Base-by-base conservation (phyloP, 345 rosid species). In the Dipteronia dyeriana region DNA sequence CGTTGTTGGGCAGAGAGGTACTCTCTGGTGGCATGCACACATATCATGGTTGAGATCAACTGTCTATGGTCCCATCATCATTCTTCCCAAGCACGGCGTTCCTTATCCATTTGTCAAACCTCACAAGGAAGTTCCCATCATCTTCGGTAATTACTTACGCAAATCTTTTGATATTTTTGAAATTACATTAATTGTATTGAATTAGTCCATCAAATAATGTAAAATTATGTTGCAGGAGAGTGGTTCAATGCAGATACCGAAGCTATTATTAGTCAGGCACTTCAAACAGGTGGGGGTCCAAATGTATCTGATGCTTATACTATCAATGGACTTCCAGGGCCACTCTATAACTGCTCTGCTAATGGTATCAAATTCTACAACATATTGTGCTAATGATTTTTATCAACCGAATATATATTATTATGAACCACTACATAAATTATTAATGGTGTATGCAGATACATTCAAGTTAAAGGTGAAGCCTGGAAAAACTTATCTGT, bases 301-400 rank as follows among this genome's bases (percentile, higher is more conserved):
- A 94, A 91, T 82, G 97, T 92, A 17, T 94, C 97, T 4, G 92
- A 92, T 75, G 97, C 95, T 47, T 92, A 86, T 82, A 90, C 97
- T 9, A 84, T 93, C 63, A 90, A 93, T 68, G 93, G 95, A 9
- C 86, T 86, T 70, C 92, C 95, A 39, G 98, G 98, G 56, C 95
- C 91, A 1, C 69, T 92, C 17, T 91, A 94, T 76, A 92, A 92
- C 74, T 94, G 97, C 82, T 91, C 97, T 1, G 82, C 89, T 17
- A 88, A 90, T 74, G 96, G 94, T 92, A 74, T 13, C 13, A 68
- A 9, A 5, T 16, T n/a, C 9, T 39, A 12, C 26, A 23, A 5
- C 26, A 47, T 26, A 75, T 64, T 59, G 20, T 68, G n/a, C n/a
- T 19, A 53, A 4, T 74, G 41, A 11, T 59, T 0, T 41, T 41